Evolutionary conservation across 768 basidiomycete species (phyloP), one percentile per base, ranked within the genome.

Genomic region (Boletus reticuloceps): DNA sequence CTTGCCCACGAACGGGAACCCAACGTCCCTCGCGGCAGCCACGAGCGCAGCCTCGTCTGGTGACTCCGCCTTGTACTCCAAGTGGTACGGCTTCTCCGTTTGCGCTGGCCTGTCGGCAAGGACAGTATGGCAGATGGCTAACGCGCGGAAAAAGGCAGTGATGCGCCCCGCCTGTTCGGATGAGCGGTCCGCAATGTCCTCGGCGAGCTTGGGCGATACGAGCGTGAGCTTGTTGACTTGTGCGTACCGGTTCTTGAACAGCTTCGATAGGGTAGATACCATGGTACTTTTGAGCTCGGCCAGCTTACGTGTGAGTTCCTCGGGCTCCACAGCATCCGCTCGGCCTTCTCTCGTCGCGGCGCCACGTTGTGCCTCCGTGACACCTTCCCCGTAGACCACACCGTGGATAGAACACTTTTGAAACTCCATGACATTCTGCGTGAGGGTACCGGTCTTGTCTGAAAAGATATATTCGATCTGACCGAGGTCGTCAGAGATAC

Each of bases 381-480:
- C 69, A 9, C 95, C 95, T 65, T 98, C 96, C 11, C 96, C 96
- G 65, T 97, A 98, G 0, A 84, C 68, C 4, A 91, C 74, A 1
- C 94, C 95, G 50, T 84, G 73, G 54, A 98, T 81, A 0, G 94
- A 95, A 64, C 94, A 97, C 68, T 91, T 94, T 70, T 97, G 93
- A 75, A 97, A 98, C 75, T 96, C 94, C 96, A 98, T 98, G 64
- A 96, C 77, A 74, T 98, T 99, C 72, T 97, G 95, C 0, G 96
- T 99, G 47, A 99, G 85, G 8, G 96, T 99, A 22, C 93, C 94
- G 0, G 94, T 96, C 78, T 96, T 96, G 80, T 95, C 93, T 11
- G 89, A 94, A 68, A 89, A 89, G 66, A 89, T 79, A 70, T 96
- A 99, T 76, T 98, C 95, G 71, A 98, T 98, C 75, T 98, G 96